Evolutionary conservation across 2,329 filamentous ascomycete species (phyloP), one percentile per base, ranked within the genome.

Genomic region (Scleromitrula shiraiana): DNA sequence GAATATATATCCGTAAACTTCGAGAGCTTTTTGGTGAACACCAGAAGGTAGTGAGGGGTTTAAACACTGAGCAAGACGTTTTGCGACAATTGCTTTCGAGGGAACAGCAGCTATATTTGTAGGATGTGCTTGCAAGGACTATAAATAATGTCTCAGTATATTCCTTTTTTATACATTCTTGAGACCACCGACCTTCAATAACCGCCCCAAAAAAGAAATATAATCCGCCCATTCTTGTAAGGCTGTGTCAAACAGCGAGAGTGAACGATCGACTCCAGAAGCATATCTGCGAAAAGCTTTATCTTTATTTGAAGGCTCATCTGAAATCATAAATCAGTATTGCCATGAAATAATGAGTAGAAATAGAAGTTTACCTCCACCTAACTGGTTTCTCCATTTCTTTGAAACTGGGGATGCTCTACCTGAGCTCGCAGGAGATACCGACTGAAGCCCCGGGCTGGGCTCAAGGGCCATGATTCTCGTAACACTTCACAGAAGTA

Each of bases 171-270:
- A 50, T 24, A 29, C 30, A 20, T 38, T 52, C 43, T 49, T 15
- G 26, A 51, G 32, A 15, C 22, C 53, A 55, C 63, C 58, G 65
- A 90, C 88, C 80, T 96, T 97, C 53, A 95, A 74, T 41, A 98
- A 74, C 53, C 88, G 82, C 64, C 87, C 94, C 48, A 98, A 71
- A 65, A 97, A 98, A 15, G 91, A 95, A 62, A 98, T 98, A 65
- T 98, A 98, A 70, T 98, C 93, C 41, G 94, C 93, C 93, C 93
- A 98, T 80, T 98, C 93, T 68, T 97, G 89, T 58, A 96, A 75
- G 24, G 88, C 82, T 14, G 88, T 90, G 64, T 98, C 93, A 70
- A 96, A 98, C 27, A 95, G 75, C 38, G 85, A 79, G 53, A 98
- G 76, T 27, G 89, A 86, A 65, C 89, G 81, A 62, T 97, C 91